These are phyloP conservation scores for Orbilia quercus DNA, from an alignment of 2,329 filamentous ascomycete species.

Conservation along the genomic window DNA sequence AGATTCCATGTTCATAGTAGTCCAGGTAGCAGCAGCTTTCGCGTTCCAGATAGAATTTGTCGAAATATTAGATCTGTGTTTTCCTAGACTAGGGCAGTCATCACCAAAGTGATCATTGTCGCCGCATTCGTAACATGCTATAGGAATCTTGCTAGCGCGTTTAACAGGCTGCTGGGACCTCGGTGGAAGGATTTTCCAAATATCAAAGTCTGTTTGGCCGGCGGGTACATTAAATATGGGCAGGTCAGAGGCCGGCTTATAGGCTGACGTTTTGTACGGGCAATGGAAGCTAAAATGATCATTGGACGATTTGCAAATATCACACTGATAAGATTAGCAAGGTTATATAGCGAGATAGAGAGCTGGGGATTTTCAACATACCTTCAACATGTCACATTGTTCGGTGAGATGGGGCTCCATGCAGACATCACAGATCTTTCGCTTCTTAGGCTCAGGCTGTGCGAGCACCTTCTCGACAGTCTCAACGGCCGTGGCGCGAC, in stretches of 20 bases:
- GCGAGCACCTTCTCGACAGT: conserved; percentile 17
- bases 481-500: conserved; percentile 8
- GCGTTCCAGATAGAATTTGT: conserved; percentile 49
- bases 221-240: conserved; percentile 53
- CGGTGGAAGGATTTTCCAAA: conserved; percentile 45
- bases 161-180: conserved; percentile 6
- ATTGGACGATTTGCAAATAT: conserved; percentile 45
- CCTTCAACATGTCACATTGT: conserved; percentile 52
- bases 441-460: conserved; percentile 42
- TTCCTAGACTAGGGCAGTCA: conserved; percentile 42
- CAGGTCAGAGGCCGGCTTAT: conserved; percentile 39
- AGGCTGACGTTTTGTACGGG: conserved; percentile 45
- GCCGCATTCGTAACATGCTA: conserved; percentile 52
- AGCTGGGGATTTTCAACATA: neutral
- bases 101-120: conserved; percentile 50
- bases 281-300: conserved; percentile 55
- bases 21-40: conserved; percentile 41
- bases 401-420: conserved; percentile 46
- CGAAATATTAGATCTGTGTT: conserved; percentile 21
- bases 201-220: conserved; percentile 50
- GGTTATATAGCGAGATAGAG: neutral
- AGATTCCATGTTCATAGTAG: conserved; percentile 51
- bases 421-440: conserved; percentile 53
- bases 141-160: conserved; percentile 36
- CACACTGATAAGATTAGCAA: conserved; percentile 39